Evolutionary conservation across 2,329 filamentous ascomycete species (phyloP), one percentile per base, ranked within the genome.

Genomic region (Fusarium circinatum): DNA sequence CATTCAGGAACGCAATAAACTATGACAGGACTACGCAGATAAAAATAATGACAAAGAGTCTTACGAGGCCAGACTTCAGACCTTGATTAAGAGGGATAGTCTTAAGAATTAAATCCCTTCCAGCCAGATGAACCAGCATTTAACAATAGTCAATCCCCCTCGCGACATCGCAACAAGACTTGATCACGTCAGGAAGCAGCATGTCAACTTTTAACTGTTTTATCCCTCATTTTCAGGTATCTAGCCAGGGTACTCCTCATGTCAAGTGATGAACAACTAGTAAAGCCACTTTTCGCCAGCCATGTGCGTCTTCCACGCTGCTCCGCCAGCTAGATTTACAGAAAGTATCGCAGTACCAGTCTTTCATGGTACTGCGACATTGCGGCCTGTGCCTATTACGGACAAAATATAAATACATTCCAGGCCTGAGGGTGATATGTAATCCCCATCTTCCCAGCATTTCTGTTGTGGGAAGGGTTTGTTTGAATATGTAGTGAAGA

Each of bases 141-240:
- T 17, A 8, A 28, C 20, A 28, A 18, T 32, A 26, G 14, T 52
- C 36, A 45, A 42, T 26, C 22, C 15, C 24, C 10, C 22, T 7
- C 55, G 10, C 7, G 17, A 7, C 26, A 54, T 20, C 34, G 63
- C n/a, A 20, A 26, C 26, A 24, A 44, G n/a, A 13, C 18, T 38
- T 57, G 26, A 42, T 71, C 58, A 41, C 45, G 44, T 28, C 30
- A 54, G 47, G 32, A 58, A 55, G 39, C 45, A 59, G 45, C 15
- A 57, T n/a, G 75, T 76, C 77, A 68, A 78, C 74, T 71, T 78
- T 78, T 75, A 68, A 78, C 75, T 68, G 68, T 76, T 77, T 78
- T 78, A 70, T 73, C 67, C 76, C 76, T 78, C 76, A 72, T 76
- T 44, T 78, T 75, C 74, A 78, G 75, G 63, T 71, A 72, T 76